Evolutionary conservation across 495 filamentous ascomycete genomes (phyloP), one percentile per base, ranked within the genome.

Genomic region (Talaromyces ruber): DNA sequence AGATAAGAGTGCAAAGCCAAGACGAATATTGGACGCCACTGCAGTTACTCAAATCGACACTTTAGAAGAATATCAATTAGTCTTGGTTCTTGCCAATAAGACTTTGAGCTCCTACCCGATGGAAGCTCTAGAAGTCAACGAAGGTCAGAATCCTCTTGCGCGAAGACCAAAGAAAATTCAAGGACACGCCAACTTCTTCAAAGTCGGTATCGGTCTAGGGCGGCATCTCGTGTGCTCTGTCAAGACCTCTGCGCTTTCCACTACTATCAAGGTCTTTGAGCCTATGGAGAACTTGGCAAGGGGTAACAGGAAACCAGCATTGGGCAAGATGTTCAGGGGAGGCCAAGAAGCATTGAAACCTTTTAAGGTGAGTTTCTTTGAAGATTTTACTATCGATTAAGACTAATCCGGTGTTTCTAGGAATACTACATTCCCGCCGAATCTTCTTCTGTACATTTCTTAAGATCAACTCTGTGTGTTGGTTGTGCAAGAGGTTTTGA

Each of bases 401-500:
- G 9, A 30, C 54, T 34, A 18, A 34, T 26, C 14, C n/a, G 16
- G 2, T 26, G 21, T 26, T 52, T 21, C 18, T 61, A 87, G 83
- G 95, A 99, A 79, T 97, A 97, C 70, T 98, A 98, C 74, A 97
- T 99, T 65, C 95, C 95, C 7, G 91, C 92, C 5, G 95, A 99
- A 76, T 93, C 92, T 6, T 91, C 88, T 2, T 97, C 93, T 54
- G 93, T 99, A 25, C 95, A 99, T 71, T 99, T 97, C 82, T 81
- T 99, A 64, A 91, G 92, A 64, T 93, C 91, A 64, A 98, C 96
- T 67, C 84, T 99, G 21, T 99, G 95, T 71, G 94, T 98, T 51
- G 95, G 92, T 37, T 98, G 94, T 74, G 87, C 92, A 3, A 83
- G 89, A 69, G 95, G 95, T 45, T 99, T 99, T 74, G 95, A 99